Base-by-base conservation (phyloP, 768 basidiomycete species). In the Tricholoma sp. region DNA sequence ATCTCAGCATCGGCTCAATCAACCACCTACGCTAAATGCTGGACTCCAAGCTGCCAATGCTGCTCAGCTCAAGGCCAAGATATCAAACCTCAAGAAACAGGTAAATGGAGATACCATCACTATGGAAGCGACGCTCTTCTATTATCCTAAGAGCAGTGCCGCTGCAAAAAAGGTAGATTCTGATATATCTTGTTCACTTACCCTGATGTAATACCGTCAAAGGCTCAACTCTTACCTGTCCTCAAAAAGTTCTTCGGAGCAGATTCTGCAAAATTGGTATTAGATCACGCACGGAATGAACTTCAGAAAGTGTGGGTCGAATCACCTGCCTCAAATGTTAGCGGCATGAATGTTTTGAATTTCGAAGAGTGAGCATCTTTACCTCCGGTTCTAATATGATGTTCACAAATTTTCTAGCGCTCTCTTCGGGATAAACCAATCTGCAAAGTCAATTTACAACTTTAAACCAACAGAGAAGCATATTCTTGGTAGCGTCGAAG, bases 41-140 rank as follows among this genome's bases (percentile, higher is more conserved):
- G 22, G 37, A 16, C 54, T 54, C 19, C 37, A 54, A 46, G 54
- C 54, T 43, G 54, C 54, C 24, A 46, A 47, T 47, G 54, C 54
- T 47, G 54, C 54, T 18, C 24, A 46, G 12, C 41, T 55, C 12
- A 55, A 55, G 32, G 8, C 19, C 11, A 55, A 55, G 19, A 16
- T 55, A n/a, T 24, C 54, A 31, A 46, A 22, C 12, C 45, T 55
- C 43, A 45, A 55, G 27, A 55, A 55, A 22, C 54, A 55, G 35
- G 32, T 37, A 14, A 52, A 52, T 2, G 29, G 34, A 7, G 52
- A 52, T 37, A 31, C 39, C 6, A 52, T 55, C 31, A 47, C 41
- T 47, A 32, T 32, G 31, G 49, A 50, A 29, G 49, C 49, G 5
- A 50, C 10, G 24, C 31, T 50, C 27, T 29, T 29, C 34, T 55